A percentile compares a stretch with the other conserved stretches of the same genome.
Evolutionary conservation across 2,329 filamentous ascomycete species (phyloP).

Genomic region (Cladosporium sp.): DNA sequence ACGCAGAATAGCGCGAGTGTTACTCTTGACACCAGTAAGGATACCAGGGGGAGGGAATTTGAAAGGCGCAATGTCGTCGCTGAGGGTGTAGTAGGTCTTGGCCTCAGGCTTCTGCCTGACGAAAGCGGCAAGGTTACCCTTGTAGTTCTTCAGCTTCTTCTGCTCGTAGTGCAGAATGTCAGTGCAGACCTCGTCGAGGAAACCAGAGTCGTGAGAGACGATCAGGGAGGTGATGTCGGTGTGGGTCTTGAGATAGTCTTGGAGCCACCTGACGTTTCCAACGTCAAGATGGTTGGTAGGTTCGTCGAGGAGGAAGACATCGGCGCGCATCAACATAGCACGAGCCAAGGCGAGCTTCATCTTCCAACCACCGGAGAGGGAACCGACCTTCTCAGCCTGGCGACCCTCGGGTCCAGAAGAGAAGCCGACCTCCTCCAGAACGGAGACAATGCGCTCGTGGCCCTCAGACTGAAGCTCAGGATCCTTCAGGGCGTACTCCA

Average conservation of each 20-base stretch:
- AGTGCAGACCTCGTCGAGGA: constrained; percentile 94
- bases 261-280: constrained; percentile 90
- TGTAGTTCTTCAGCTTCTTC: constrained; percentile 89
- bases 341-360: constrained; percentile 97
- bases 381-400: constrained; percentile 86
- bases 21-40: constrained; percentile 88
- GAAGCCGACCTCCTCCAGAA: constrained; percentile 90
- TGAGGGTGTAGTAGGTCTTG: constrained; percentile 97
- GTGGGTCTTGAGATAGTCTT: constrained; percentile 92
- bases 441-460: constrained; percentile 71
- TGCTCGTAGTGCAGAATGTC: constrained; percentile 99
- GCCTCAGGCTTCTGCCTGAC: constrained; percentile 88
- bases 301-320: constrained; percentile 94
- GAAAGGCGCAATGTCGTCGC: constrained; percentile 83
- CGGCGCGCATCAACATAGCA: constrained; percentile 95
- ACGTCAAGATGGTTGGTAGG: constrained; percentile 98
- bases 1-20: constrained; percentile 87
- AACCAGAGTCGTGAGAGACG: constrained; percentile 96
- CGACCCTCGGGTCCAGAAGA: constrained; percentile 82
- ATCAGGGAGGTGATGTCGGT: constrained; percentile 96
- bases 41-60: constrained; percentile 97
- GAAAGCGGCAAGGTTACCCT: constrained; percentile 76
- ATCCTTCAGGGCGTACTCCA: constrained; percentile 88
- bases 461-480: constrained; percentile 77
- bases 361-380: constrained; percentile 97